A percentile compares a stretch with the other conserved stretches of the same genome.
Evolutionary conservation across 2,329 filamentous ascomycete genomes (phyloP).

Genomic region (Huntiella savannae): DNA sequence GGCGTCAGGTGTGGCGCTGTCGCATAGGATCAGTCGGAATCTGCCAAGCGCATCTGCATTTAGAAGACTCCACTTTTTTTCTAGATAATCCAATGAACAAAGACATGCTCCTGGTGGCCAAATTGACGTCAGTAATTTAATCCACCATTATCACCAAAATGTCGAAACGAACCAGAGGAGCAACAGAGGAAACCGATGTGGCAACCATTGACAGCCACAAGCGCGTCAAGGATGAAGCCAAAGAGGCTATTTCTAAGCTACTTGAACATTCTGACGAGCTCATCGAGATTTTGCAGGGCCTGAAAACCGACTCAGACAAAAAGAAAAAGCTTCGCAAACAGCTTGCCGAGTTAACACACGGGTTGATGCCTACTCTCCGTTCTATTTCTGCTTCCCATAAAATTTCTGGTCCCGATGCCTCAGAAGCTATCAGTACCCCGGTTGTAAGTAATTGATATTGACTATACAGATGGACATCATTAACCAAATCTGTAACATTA

Average conservation of each 20-base stretch:
- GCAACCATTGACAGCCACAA: slow-evolving; percentile 12
- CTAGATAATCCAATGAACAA: too few species aligned
- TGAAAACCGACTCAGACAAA: slow-evolving; percentile 15
- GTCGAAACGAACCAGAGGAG: slow-evolving; percentile 11
- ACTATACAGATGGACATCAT: too few species aligned
- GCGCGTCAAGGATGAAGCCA: slow-evolving; percentile 11
- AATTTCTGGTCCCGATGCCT: not conserved
- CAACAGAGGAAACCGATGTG: slow-evolving; percentile 3
- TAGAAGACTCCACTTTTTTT: too few species aligned
- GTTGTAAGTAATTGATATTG: too few species aligned
- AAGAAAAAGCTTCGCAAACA: slow-evolving; percentile 13
- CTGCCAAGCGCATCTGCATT: too few species aligned
- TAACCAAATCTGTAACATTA: too few species aligned
- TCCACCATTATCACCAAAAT: not conserved
- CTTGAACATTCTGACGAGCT: slow-evolving; percentile 22
- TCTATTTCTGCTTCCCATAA: not conserved
- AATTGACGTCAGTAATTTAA: not conserved
- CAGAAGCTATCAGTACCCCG: not conserved
- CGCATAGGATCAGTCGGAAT: slow-evolving; percentile 3
- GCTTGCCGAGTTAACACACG: slow-evolving; percentile 13
- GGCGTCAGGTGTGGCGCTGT: slow-evolving; percentile 8
- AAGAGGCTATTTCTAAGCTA: slow-evolving; percentile 17
- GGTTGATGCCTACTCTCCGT: slow-evolving; percentile 15
- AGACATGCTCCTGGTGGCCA: not conserved
- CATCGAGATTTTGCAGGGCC: slow-evolving; percentile 20